Percentiles rank a stretch among this genome's conserved stretches.
These are phyloP conservation scores for Vanderwaltozyma verrucispora DNA, from an alignment of 805 yeast genomes.

Conservation along the genomic window DNA sequence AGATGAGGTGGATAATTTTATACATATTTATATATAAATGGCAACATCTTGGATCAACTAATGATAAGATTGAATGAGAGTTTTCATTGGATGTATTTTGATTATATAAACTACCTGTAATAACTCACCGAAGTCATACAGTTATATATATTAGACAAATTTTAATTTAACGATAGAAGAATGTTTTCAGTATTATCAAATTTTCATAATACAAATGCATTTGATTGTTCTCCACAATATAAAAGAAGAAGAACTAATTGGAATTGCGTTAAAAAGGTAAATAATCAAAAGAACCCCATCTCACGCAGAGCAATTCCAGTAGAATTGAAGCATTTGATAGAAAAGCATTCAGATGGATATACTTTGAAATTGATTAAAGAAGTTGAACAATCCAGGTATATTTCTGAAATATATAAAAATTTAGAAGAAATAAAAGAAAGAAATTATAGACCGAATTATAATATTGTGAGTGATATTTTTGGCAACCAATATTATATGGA, in stretches of 20 bases:
- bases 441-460: constrained; percentile 15
- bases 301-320: too few species aligned
- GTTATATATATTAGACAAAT: too few species aligned
- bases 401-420: constrained; percentile 8
- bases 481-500: constrained; percentile 26
- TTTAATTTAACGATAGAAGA: too few species aligned
- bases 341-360: background rate
- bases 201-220: constrained; percentile 7
- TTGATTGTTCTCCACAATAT: constrained; percentile 4
- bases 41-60: too few species aligned
- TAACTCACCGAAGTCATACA: too few species aligned
- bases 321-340: background rate
- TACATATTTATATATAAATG: too few species aligned
- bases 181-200: constrained; percentile 16
- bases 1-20: too few species aligned
- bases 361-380: constrained; percentile 12
- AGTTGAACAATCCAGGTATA: constrained; percentile 13
- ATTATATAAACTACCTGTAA: too few species aligned
- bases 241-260: constrained; percentile 9
- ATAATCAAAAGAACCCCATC: too few species aligned
- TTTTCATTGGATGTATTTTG: too few species aligned
- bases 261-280: background rate
- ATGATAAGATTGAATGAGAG: too few species aligned
- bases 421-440: constrained; percentile 12
- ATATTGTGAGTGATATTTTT: constrained; percentile 16